Conservation (phyloP, 768 basidiomycete species). For the Gautieria morchelliformis region DNA sequence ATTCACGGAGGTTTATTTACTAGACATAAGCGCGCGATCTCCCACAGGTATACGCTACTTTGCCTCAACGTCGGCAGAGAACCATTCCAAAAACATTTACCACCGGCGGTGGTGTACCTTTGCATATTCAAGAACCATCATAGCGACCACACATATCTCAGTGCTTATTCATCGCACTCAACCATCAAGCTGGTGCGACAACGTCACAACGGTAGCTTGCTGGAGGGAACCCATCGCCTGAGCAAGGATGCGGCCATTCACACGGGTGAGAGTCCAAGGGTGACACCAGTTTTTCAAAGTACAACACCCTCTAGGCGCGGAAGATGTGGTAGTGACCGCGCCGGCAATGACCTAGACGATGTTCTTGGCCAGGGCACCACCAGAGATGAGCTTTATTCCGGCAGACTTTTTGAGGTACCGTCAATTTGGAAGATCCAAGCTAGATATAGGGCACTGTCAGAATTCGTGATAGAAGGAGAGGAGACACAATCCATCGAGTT, state of each 20-base stretch:
- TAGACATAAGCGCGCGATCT: too few species aligned
- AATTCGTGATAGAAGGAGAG: neutral
- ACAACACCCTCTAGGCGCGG: neutral
- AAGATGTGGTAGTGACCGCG: neutral
- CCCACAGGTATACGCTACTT: too few species aligned
- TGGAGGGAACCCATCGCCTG: neutral
- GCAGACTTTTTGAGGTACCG: neutral
- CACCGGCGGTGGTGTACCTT: too few species aligned
- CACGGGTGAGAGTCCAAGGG: neutral
- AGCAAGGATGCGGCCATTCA: neutral
- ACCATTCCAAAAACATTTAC: too few species aligned
- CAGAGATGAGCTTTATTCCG: neutral
- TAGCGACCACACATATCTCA: too few species aligned
- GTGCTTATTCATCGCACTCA: too few species aligned
- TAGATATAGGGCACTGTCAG: neutral
- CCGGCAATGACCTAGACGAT: neutral
- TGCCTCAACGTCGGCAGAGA: too few species aligned
- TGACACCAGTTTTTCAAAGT: neutral
- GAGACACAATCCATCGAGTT: too few species aligned
- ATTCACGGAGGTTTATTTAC: too few species aligned
- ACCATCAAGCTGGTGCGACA: too few species aligned
- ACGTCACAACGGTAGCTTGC: neutral
- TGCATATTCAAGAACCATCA: too few species aligned
- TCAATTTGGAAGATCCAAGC: neutral
- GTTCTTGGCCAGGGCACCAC: neutral